Evolutionary conservation across 1,284 basidiomycete species (phyloP).

Genomic region (Rhodofomes roseus): DNA sequence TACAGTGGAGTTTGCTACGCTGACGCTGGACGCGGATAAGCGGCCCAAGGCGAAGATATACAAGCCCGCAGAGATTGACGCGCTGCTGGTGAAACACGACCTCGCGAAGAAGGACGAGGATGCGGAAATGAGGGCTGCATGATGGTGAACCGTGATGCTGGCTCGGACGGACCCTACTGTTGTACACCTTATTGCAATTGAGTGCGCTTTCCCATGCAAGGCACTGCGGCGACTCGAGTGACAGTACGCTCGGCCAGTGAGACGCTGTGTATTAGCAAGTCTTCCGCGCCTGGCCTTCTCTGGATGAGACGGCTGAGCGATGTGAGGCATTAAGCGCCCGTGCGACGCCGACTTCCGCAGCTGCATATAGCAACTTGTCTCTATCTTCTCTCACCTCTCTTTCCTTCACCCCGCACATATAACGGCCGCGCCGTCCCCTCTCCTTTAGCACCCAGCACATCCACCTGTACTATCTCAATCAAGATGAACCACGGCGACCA

Average conservation of each 20-base stretch:
- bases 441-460: not conserved
- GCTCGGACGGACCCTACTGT: constrained; percentile 15
- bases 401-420: not conserved
- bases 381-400: constrained; percentile 1
- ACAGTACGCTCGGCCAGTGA: not conserved
- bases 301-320: not conserved
- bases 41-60: constrained; percentile 92
- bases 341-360: not conserved
- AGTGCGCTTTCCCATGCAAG: not conserved
- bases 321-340: not conserved
- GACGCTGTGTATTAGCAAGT: not conserved
- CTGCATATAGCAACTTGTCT: constrained; percentile 1
- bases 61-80: constrained; percentile 88
- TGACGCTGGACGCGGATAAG: constrained; percentile 82
- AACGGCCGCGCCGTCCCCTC: not conserved
- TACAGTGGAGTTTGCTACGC: constrained; percentile 92
- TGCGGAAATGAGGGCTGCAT: constrained; percentile 55
- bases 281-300: not conserved
- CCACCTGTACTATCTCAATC: not conserved
- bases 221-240: not conserved
- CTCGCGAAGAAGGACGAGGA: constrained; percentile 86
- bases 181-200: constrained; percentile 3
- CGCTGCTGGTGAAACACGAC: constrained; percentile 78
- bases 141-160: constrained; percentile 16
- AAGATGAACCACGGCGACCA: constrained; percentile 45